A percentile compares a stretch with the other conserved stretches of the same genome.
These are phyloP conservation scores for Pleurotus citrinopileatus DNA, from an alignment of 768 basidiomycete species.

Conservation along the genomic window DNA sequence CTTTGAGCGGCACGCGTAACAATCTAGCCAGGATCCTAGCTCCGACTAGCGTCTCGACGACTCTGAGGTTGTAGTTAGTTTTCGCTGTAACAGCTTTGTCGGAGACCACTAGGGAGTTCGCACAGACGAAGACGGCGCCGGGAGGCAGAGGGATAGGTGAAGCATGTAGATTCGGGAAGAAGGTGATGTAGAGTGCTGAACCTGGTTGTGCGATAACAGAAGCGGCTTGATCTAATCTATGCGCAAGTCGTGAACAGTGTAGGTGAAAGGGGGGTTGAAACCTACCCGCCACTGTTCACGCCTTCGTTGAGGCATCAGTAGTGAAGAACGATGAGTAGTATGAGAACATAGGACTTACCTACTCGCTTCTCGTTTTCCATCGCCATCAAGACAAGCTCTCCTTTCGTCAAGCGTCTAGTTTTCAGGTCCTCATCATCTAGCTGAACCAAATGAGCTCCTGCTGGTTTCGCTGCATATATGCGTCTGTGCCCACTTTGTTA, in stretches of 20 bases:
- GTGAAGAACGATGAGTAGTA: conserved; percentile 6
- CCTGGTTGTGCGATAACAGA: conserved; percentile 73
- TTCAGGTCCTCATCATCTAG: conserved; percentile 16
- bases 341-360: conserved; percentile 33
- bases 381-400: conserved; percentile 72
- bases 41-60: conserved; percentile 85
- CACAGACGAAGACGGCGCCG: conserved; percentile 65
- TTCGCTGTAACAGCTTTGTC: conserved; percentile 79
- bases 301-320: conserved; percentile 25
- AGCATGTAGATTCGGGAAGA: conserved; percentile 71
- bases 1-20: conserved; percentile 39
- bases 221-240: conserved; percentile 85
- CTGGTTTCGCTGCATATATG: background rate
- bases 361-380: conserved; percentile 86
- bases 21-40: conserved; percentile 68
- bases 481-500: conserved; percentile 44
- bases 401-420: conserved; percentile 46
- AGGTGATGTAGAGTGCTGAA: conserved; percentile 76
- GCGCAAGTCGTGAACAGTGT: conserved; percentile 12
- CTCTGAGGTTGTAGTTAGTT: conserved; percentile 82
- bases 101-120: conserved; percentile 81
- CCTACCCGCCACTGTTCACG: conserved; percentile 78
- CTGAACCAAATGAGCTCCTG: background rate
- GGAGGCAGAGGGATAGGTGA: conserved; percentile 60
- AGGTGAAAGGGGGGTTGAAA: conserved; percentile 3